Base-by-base conservation (phyloP, 164 flowering plant species). In the Chloranthus sessilifolius region DNA sequence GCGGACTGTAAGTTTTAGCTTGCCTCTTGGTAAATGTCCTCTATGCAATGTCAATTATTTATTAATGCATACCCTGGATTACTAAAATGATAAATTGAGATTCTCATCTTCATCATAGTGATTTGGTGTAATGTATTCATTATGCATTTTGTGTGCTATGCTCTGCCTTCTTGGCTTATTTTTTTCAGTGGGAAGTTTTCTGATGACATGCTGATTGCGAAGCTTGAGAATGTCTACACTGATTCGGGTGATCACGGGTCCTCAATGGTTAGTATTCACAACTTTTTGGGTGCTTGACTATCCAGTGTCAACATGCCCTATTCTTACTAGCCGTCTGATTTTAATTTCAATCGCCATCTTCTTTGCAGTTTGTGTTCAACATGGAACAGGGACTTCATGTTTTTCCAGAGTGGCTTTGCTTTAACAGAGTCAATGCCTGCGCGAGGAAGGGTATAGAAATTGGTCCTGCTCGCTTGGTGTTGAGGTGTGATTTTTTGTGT, bases 301-400 rank as follows among this genome's bases (percentile, higher is more conserved):
- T 42, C 4, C 19, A 19, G 26, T 37, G 5, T 11, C 21, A 17
- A 5, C 40, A 25, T 43, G n/a, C 31, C 17, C 37, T 44, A 5
- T 12, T 39, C 43, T 15, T 15, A 23, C 34, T 36, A 19, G 6
- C 34, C 9, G 8, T 27, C 31, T 37, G 15, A 51, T 17, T 34
- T 53, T 36, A 17, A 50, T 25, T 27, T 12, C 29, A 23, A 8
- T 33, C 41, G 11, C 43, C 22, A 12, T 47, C 35, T 26, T 55
- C 43, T n/a, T n/a, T n/a, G n/a, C 81, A 89, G 97, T 77, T 82
- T 63, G 92, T 73, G 5, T 61, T 83, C 54, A 80, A 65, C 64
- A 69, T 83, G 88, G 97, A 89, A 63, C 97, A 89, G 65, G 97
- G 95, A 33, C 73, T 89, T 70, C 97, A 95, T 50, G 66, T 86